Conservation (phyloP, 2,329 filamentous ascomycete species). For the Phoma sp. region DNA sequence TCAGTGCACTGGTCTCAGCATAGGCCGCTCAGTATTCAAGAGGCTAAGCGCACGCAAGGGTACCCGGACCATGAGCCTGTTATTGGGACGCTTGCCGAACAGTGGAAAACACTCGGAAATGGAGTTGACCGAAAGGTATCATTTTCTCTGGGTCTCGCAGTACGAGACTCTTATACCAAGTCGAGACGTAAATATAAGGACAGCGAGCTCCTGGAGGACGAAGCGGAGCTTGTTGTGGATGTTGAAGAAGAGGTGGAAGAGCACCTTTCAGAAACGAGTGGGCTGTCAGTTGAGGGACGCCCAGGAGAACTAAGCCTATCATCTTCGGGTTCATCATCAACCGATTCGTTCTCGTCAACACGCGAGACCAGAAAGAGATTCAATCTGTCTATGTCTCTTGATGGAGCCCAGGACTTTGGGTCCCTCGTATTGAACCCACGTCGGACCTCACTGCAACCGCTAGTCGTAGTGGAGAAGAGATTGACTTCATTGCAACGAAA, state of each 20-base stretch:
- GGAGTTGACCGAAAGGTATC: constrained; percentile 75
- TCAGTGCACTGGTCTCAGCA: constrained; percentile 71
- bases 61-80: constrained; percentile 75
- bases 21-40: constrained; percentile 69
- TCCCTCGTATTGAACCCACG: no score
- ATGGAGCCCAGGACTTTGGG: neutral
- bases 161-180: neutral
- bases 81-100: constrained; percentile 62
- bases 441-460: neutral
- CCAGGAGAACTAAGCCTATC: neutral
- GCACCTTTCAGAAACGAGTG: neutral
- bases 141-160: constrained; percentile 67
- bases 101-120: constrained; percentile 76
- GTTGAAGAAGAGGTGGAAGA: neutral
- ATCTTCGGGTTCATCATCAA: neutral
- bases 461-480: no score
- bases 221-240: neutral
- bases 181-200: neutral
- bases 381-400: neutral
- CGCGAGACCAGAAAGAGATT: neutral
- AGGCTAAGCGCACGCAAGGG: constrained; percentile 73
- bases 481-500: no score
- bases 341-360: neutral
- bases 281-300: no score
- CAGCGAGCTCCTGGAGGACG: neutral